Conservation (phyloP, 306 rosid genomes). For the Trichosanthes cucumerina region DNA sequence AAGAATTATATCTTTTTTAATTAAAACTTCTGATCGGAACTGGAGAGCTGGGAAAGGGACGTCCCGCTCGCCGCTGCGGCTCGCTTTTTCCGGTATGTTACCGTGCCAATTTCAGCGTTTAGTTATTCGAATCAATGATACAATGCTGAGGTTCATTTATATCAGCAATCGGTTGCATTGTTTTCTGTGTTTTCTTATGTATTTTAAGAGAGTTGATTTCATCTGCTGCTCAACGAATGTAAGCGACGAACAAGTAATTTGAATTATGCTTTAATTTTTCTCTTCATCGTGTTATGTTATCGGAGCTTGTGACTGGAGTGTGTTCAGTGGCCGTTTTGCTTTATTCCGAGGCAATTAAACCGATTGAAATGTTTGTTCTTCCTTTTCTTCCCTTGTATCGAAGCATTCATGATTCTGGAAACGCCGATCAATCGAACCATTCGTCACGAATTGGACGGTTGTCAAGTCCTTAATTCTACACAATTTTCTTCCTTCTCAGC, state of each 20-base stretch:
- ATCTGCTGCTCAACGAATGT: neutral
- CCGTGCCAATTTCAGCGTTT: neutral
- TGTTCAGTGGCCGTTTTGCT: neutral
- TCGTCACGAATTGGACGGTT: neutral
- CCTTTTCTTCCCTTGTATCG: neutral
- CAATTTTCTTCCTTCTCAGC: neutral
- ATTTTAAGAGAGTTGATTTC: neutral
- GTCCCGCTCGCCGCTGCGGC: neutral
- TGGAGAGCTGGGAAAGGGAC: neutral
- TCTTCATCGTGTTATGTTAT: neutral
- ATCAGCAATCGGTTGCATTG: neutral
- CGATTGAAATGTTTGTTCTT: neutral
- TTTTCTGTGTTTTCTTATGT: neutral
- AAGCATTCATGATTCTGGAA: neutral
- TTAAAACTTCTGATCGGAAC: neutral
- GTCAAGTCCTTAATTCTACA: neutral
- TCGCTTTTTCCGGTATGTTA: neutral
- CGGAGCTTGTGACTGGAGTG: neutral
- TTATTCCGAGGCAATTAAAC: neutral
- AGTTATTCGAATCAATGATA: neutral
- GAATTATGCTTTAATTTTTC: neutral
- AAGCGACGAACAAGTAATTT: neutral
- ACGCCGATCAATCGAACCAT: neutral
- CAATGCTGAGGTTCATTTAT: neutral
- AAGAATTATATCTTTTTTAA: too few species aligned